Evolutionary conservation across 2,329 filamentous ascomycete genomes (phyloP), one percentile per base, ranked within the genome.

Genomic region (Rhynchosporium secalis): DNA sequence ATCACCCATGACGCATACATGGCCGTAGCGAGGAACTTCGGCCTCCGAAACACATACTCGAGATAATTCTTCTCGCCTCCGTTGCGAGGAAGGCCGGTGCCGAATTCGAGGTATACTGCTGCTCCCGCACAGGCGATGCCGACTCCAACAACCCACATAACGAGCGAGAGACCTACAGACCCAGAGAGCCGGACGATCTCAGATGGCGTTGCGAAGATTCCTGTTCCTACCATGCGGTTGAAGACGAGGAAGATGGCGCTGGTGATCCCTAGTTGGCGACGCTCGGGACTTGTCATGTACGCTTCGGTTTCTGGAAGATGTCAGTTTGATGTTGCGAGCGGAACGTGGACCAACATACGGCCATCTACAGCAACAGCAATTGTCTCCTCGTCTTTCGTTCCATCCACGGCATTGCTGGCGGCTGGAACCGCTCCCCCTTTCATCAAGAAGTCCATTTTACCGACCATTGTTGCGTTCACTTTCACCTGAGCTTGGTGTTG

Each of bases 51-150:
- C 57, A 87, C 82, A 72, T 79, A 86, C 71, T 88, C 86, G 66
- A 88, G 83, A 69, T 88, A 88, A 74, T 86, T 86, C 76, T 87
- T 87, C 74, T 87, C 84, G 20, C 86, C 85, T 46, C 86, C 86
- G 71, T 87, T 87, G 56, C 81, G 79, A 48, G 86, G 86, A 49
- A 89, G 81, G 0, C 82, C 85, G 0, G 85, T 88, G 29, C 86
- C 86, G 62, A 85, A 87, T 72, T 89, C 86, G 61, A 89, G 77
- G 66, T 87, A 87, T 26, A 88, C 84, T n/a, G 82, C 80, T 58
- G 85, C 83, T 61, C 86, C 86, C 10, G 84, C 83, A 12, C 76
- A 79, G 4, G 86, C 84, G 66, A 89, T 87, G 56, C 87, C 68
- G 75, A 83, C 83, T 31, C 86, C 86, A 1, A 77, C 78, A 1